Base-by-base conservation (phyloP, 148 eudicot genomes). In the Silene latifolia region DNA sequence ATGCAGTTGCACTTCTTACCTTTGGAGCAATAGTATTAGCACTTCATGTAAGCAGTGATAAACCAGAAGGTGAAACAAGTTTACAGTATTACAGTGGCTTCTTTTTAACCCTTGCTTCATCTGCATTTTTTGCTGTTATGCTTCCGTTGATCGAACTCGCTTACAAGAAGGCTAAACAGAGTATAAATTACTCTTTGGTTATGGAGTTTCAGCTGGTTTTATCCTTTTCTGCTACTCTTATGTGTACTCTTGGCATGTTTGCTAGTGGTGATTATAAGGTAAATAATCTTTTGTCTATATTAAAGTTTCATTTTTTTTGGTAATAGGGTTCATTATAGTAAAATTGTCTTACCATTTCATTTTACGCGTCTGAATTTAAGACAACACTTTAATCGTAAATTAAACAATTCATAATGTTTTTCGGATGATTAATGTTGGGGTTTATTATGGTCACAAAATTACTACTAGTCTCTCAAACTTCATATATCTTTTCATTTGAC, bases 191-290 rank as follows among this genome's bases (percentile, higher is more conserved):
- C 65, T 73, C 85, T 7, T 66, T 90, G 66, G 91, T 88, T 23
- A 78, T 90, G 86, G 96, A 90, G 86, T 75, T 87, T 79, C 96
- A 90, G 82, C 67, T 83, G 4, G 86, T 88, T 4, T 72, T 86
- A 35, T 80, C 88, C 0, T 63, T 89, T 3, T 83, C 78, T 74
- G 93, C 93, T 57, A 89, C 93, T 42, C 71, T 63, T 19, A 46
- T 85, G 53, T 87, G 91, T 68, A 79, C 83, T 15, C 53, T 87
- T 27, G 93, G 93, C 6, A 88, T 88, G 89, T 60, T 80, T 7
- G 35, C 78, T 27, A 84, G 82, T 73, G 86, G 87, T 7, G 91
- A 89, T 57, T 85, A 86, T 62, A 72, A 89, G 85, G 93, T 89
- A 86, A 2, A 5, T 35, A 5, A 27, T 11, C 39, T 46, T 47